Evolutionary conservation across 1,139 yeast genomes (phyloP).

Genomic region (Magnusiomyces starmeri): DNA sequence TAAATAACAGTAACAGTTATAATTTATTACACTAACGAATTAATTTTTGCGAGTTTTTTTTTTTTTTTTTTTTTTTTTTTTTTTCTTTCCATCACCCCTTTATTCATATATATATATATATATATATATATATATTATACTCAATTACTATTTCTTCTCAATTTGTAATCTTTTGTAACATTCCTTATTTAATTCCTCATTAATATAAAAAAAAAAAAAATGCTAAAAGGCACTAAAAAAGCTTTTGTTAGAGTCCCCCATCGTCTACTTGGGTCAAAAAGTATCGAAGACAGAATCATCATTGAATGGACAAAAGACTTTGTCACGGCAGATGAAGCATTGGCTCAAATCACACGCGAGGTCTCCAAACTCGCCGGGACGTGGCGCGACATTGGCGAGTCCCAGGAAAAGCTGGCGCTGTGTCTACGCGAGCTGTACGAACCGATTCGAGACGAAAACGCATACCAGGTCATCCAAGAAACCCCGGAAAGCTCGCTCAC

Average conservation of each 20-base stretch:
- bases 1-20: too few species aligned
- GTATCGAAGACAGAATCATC: constrained; percentile 44
- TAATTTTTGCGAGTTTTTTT: neutral
- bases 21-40: too few species aligned
- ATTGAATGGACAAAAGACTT: constrained; percentile 44
- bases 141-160: too few species aligned
- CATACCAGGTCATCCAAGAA: constrained; percentile 27
- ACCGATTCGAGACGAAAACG: constrained; percentile 30
- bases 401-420: constrained; percentile 27
- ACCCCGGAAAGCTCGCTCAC: constrained; percentile 39
- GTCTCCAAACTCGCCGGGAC: constrained; percentile 33
- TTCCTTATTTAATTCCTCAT: constrained; percentile 18
- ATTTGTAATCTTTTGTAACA: too few species aligned
- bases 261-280: constrained; percentile 31
- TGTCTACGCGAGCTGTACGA: constrained; percentile 36
- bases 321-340: constrained; percentile 40
- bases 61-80: neutral
- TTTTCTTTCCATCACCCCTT: neutral
- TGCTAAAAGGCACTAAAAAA: constrained; percentile 35
- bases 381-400: constrained; percentile 38
- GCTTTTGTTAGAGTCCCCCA: constrained; percentile 37
- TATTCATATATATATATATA: neutral
- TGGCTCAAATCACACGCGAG: constrained; percentile 38
- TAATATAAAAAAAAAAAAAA: constrained; percentile 15
- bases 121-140: too few species aligned